phyloP scores from a whole-genome alignment of 179 eudicot species.

The Silene noctiflora region DNA sequence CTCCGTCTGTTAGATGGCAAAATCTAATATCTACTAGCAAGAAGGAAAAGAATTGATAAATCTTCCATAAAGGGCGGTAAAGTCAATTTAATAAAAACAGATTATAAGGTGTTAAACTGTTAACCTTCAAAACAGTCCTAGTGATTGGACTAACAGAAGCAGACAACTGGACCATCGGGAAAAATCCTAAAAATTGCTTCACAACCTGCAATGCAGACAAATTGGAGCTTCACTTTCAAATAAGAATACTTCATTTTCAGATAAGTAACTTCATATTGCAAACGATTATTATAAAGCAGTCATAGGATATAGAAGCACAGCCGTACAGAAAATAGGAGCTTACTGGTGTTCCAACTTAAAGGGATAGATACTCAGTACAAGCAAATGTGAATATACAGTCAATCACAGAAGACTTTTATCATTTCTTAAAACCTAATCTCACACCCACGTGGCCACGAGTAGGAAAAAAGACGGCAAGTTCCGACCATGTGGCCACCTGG shows the following conservation, averaged over 20 bases:
- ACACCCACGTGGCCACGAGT: no score
- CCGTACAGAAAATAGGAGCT: neutral
- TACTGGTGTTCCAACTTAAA: neutral
- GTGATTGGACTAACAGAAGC: slow-evolving; percentile 99
- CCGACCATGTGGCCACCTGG: no score
- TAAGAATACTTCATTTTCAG: neutral
- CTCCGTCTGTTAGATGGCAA: neutral
- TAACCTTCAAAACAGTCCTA: slow-evolving; percentile 96
- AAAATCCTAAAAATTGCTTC: slow-evolving; percentile 73
- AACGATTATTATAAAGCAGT: neutral
- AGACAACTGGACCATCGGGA: slow-evolving; percentile 78
- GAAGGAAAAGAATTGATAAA: neutral
- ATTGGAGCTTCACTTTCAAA: neutral
- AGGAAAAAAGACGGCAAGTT: no score
- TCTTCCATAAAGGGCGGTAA: neutral
- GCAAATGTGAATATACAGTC: no score
- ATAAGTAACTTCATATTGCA: neutral
- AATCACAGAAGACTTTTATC: no score
- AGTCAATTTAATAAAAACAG: neutral
- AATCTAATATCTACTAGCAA: slow-evolving; percentile 1
- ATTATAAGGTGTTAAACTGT: slow-evolving; percentile 39
- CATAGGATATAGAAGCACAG: neutral
- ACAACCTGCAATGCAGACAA: slow-evolving; percentile 54
- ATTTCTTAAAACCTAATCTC: no score
- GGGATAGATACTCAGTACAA: neutral